Base-by-base conservation (phyloP, 164 flowering plant genomes). In the Houttuynia cordata region DNA sequence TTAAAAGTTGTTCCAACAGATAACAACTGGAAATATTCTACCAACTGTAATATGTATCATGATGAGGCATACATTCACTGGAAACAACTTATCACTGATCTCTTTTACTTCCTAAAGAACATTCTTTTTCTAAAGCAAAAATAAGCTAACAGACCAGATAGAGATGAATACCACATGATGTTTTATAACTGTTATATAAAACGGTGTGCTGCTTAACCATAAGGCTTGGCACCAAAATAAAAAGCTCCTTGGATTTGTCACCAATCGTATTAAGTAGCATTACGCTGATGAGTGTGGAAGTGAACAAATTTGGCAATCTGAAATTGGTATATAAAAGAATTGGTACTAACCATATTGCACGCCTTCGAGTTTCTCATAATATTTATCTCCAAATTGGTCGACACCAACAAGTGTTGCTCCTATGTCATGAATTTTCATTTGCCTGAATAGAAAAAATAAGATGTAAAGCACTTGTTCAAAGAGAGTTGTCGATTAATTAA, bases 351-450 rank as follows among this genome's bases (percentile, higher is more conserved):
- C 97, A 71, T 58, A 76, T 67, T 85, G 96, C 25, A 70, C 67
- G 57, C 78, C 73, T 45, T 67, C 80, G 51, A 83, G 76, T 10
- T 71, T 86, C 82, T 93, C 72, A 67, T 83, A 93, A 71, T 93
- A 93, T 70, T 88, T 90, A 55, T 93, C 88, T 30, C 99, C 97
- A 69, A 85, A 83, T 68, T 88, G 83, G 65, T 90, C 99, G 59
- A 93, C 85, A 62, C 99, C 99, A 39, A 86, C 95, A 61, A 86
- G 73, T 20, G 72, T 86, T 56, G 95, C 96, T 54, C 99, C 96
- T n/a, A 86, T 85, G 21, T 88, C 86, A 73, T 93, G 97, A 62
- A 93, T 79, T 73, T 93, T 93, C 62, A 91, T 88, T 79, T 90
- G 99, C 91, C 99, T 93, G 75, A 40, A 76, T 59, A 70, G 47